phyloP scores from a whole-genome alignment of 163 green algal genomes.

The Prototheca cutis region DNA sequence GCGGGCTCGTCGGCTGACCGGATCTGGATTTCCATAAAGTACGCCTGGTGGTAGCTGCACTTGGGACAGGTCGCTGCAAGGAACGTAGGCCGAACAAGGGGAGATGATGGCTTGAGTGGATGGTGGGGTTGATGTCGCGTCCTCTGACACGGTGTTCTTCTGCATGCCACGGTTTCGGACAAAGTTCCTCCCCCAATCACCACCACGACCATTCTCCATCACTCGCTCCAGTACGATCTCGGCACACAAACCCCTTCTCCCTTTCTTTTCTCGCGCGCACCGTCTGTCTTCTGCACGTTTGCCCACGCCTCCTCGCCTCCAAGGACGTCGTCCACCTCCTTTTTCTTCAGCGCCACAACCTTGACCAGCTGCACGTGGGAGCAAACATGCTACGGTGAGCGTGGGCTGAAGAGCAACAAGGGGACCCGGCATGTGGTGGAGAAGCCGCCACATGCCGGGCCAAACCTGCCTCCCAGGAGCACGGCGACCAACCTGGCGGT shows the following conservation, averaged over 20 bases:
- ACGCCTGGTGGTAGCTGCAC: conserved; percentile 72
- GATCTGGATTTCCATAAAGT: conserved; percentile 94
- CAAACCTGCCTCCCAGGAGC: background rate
- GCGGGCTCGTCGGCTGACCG: conserved; percentile 91
- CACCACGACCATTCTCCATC: too few relatives aligned
- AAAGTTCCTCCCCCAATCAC: too few relatives aligned
- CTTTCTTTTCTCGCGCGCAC: conserved; percentile 21
- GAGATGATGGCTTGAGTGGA: too few relatives aligned
- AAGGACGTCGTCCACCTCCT: conserved; percentile 87
- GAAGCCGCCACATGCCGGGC: background rate
- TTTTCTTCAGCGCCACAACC: conserved; percentile 50
- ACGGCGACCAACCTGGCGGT: conserved; percentile 47
- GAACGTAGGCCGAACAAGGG: background rate
- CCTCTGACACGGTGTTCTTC: too few relatives aligned
- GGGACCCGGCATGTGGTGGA: background rate
- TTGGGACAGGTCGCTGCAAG: conserved; percentile 66
- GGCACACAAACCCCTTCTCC: too few relatives aligned
- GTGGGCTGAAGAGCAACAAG: too few relatives aligned
- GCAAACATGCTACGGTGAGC: too few relatives aligned
- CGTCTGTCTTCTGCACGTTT: conserved; percentile 72
- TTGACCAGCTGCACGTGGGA: conserved; percentile 48
- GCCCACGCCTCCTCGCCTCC: conserved; percentile 77
- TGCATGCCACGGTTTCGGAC: too few relatives aligned
- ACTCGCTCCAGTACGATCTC: too few relatives aligned
- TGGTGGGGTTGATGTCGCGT: too few relatives aligned